These are phyloP conservation scores for Chlamydomonas applanata DNA, from an alignment of 139 green algal species.

Conservation along the genomic window DNA sequence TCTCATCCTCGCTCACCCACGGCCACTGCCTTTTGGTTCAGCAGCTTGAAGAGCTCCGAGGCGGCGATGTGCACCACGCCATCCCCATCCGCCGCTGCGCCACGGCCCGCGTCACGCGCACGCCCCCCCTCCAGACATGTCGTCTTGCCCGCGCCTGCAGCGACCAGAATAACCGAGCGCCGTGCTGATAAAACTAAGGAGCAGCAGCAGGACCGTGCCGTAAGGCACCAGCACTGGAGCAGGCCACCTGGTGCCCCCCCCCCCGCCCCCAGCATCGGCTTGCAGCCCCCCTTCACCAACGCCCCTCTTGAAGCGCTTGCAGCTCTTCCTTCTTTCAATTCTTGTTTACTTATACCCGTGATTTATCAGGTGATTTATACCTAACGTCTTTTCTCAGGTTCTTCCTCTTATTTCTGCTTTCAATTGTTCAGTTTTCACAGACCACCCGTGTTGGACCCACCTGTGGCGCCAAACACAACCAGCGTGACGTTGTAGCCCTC, in stretches of 20 bases:
- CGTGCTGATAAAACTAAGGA: too few species aligned
- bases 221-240: too few species aligned
- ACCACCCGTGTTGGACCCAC: conserved; percentile 7
- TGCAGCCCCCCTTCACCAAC: background rate
- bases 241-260: too few species aligned
- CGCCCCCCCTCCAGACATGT: conserved; percentile 49
- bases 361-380: too few species aligned
- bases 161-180: background rate
- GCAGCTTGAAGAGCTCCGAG: conserved; percentile 57
- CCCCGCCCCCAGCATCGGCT: background rate
- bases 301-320: too few species aligned
- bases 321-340: too few species aligned
- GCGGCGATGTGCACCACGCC: conserved; percentile 52
- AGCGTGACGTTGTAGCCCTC: conserved; percentile 57
- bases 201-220: too few species aligned
- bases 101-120: conserved; percentile 8
- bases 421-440: too few species aligned
- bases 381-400: too few species aligned
- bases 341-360: too few species aligned
- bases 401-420: too few species aligned
- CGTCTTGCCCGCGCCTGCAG: conserved; percentile 55
- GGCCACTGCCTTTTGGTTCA: conserved; percentile 52
- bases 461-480: conserved; percentile 54
- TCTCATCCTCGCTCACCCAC: conserved; percentile 37
- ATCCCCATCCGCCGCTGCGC: conserved; percentile 23